Conservation (phyloP, 805 yeast genomes). For the Candida nemodendra region DNA sequence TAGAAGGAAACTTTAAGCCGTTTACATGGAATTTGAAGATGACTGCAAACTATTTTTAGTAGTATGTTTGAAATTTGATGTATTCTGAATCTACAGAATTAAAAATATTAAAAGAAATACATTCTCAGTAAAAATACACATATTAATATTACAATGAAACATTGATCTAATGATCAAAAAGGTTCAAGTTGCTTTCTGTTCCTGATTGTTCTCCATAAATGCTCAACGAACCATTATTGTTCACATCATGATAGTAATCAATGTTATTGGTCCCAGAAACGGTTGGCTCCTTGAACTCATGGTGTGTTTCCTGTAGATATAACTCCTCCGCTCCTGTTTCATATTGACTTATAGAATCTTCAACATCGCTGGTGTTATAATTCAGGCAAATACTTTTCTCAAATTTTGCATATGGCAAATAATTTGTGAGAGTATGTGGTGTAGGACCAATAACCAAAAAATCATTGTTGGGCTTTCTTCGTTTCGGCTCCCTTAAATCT, state of each 20-base stretch:
- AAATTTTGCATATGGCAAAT: constrained; percentile 32
- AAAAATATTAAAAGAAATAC: background rate
- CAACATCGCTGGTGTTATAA: too few species aligned
- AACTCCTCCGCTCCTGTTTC: too few species aligned
- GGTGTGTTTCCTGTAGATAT: too few species aligned
- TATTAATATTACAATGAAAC: background rate
- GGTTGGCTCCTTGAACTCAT: too few species aligned
- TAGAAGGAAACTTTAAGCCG: constrained; percentile 51
- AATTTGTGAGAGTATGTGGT: constrained; percentile 31
- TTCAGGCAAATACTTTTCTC: too few species aligned
- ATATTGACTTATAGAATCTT: too few species aligned
- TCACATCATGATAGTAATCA: constrained; percentile 4
- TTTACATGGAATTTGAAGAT: too few species aligned
- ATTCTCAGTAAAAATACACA: background rate
- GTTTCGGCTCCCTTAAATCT: constrained; percentile 24
- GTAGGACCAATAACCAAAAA: constrained; percentile 35
- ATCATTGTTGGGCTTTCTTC: constrained; percentile 25
- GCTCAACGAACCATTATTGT: constrained; percentile 7
- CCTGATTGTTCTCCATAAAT: constrained; percentile 16
- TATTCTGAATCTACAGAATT: background rate
- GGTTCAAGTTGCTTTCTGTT: constrained; percentile 12
- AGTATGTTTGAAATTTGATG: background rate
- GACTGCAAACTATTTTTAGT: too few species aligned
- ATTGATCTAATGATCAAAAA: constrained; percentile 15
- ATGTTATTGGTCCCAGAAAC: too few species aligned